Conservation (phyloP, 441 rosid species). For the Metrosideros polymorpha region DNA sequence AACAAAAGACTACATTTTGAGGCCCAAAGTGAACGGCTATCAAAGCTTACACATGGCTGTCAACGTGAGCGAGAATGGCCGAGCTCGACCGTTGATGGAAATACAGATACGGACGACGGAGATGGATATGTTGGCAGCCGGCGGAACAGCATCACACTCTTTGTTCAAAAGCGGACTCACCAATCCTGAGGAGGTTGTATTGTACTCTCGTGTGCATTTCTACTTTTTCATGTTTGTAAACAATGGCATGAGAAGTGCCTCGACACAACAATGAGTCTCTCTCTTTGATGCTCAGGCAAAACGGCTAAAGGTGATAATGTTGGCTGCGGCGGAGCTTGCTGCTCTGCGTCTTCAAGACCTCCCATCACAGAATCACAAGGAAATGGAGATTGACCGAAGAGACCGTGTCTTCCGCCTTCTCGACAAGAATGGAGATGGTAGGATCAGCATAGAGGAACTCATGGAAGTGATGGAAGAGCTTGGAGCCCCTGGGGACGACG, state of each 20-base stretch:
- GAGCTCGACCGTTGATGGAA: constrained; percentile 74
- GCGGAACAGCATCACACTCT: constrained; percentile 89
- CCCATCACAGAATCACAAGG: constrained; percentile 43
- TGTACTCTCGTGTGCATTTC: neutral
- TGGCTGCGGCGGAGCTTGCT: constrained; percentile 94
- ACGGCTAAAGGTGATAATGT: constrained; percentile 83
- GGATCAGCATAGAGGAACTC: constrained; percentile 89
- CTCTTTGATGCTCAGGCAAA: constrained; percentile 43
- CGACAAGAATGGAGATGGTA: constrained; percentile 94
- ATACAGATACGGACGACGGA: constrained; percentile 81
- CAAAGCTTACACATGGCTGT: constrained; percentile 93
- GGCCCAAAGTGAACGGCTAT: constrained; percentile 85
- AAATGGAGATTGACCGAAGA: constrained; percentile 42
- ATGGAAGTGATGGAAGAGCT: constrained; percentile 98
- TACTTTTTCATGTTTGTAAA: neutral
- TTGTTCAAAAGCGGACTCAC: constrained; percentile 81
- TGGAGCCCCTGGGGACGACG: constrained; percentile 90
- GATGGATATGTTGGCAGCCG: constrained; percentile 78
- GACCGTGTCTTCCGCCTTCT: constrained; percentile 64
- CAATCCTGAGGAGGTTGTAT: constrained; percentile 77
- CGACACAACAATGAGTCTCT: neutral
- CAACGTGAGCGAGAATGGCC: constrained; percentile 61
- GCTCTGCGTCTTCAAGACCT: constrained; percentile 84
- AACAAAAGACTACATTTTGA: constrained; percentile 77
- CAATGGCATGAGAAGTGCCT: neutral